Conservation (phyloP, 257 asterid genomes). For the Forsythia suspensa region DNA sequence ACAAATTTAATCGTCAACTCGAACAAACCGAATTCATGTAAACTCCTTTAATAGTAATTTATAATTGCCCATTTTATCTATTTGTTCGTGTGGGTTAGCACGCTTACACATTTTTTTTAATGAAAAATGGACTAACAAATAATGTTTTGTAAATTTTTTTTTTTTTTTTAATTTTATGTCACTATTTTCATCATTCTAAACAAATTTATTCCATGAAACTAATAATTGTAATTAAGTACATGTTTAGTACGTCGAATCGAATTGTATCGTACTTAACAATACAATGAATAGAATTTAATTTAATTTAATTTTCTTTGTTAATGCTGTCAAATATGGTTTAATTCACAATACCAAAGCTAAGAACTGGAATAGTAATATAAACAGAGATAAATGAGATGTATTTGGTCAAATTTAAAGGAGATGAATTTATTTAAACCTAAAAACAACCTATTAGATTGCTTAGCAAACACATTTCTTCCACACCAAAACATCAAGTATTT, state of each 20-base stretch:
- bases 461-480: constrained; percentile 49
- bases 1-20: too few relatives aligned
- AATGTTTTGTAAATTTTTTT: too few relatives aligned
- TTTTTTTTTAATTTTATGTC: too few relatives aligned
- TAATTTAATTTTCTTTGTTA: too few relatives aligned
- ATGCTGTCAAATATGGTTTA: too few relatives aligned
- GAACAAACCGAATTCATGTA: too few relatives aligned
- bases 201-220: too few relatives aligned
- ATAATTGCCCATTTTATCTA: background rate
- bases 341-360: background rate
- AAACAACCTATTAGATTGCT: constrained; percentile 36
- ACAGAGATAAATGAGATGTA: background rate
- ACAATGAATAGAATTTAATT: background rate
- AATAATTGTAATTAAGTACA: background rate
- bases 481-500: constrained; percentile 35
- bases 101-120: too few relatives aligned
- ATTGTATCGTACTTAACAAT: background rate
- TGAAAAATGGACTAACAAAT: too few relatives aligned
- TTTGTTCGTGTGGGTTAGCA: background rate
- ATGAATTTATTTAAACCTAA: constrained; percentile 2
- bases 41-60: background rate
- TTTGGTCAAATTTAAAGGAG: constrained; percentile 19
- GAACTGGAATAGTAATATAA: background rate
- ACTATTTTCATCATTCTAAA: too few relatives aligned
- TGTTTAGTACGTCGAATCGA: background rate